phyloP scores from a whole-genome alignment of 169 alveolate species.

The Cryptosporidium sp. region DNA sequence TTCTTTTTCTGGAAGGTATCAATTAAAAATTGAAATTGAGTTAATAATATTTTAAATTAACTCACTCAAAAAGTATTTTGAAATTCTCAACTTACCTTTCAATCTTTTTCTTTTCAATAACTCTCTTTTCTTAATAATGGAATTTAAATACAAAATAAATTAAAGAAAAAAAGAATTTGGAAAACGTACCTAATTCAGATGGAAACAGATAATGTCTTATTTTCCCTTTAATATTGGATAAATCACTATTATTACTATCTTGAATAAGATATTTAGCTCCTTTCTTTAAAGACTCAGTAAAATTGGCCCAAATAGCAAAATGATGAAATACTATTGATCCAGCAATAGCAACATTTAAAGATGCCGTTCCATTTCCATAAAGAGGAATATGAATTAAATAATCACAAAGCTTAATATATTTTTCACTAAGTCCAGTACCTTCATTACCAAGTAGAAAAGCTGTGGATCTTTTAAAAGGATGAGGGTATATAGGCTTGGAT shows the following conservation, averaged over 20 bases:
- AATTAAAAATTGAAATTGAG: no score
- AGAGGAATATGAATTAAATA: conserved; percentile 90
- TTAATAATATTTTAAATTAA: no score
- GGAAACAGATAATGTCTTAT: conserved; percentile 52
- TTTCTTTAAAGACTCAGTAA: conserved; percentile 67
- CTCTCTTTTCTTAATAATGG: conserved; percentile 17
- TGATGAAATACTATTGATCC: conserved; percentile 90
- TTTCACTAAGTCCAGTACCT: conserved; percentile 89
- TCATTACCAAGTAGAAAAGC: conserved; percentile 92
- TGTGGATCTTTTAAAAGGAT: conserved; percentile 88
- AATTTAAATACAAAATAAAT: not conserved
- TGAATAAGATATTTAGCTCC: conserved; percentile 81
- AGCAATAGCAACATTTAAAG: conserved; percentile 91
- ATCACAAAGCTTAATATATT: conserved; percentile 87
- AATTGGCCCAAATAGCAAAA: conserved; percentile 89
- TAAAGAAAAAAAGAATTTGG: not conserved
- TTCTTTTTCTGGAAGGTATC: not conserved
- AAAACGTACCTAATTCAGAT: conserved; percentile 49
- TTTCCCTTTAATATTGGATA: conserved; percentile 3
- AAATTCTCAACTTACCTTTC: conserved; percentile 50
- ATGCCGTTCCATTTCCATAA: conserved; percentile 89
- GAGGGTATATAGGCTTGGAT: conserved; percentile 83
- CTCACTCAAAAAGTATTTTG: not conserved
- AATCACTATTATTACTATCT: not conserved
- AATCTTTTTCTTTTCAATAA: conserved; percentile 22